These are phyloP conservation scores for Lachnellula occidentalis DNA, from an alignment of 2,329 filamentous ascomycete genomes.

Conservation along the genomic window DNA sequence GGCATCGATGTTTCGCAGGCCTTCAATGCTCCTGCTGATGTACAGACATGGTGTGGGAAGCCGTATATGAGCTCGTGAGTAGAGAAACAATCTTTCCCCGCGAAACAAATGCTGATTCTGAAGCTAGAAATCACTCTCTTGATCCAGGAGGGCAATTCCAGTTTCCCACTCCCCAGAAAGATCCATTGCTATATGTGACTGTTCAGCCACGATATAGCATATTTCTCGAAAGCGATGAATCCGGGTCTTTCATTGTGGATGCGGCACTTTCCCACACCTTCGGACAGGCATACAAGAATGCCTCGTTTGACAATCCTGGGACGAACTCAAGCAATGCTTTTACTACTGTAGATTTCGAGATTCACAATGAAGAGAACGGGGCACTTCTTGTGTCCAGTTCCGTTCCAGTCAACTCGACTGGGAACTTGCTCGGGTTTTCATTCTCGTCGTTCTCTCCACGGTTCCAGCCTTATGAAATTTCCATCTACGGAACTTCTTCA, in stretches of 20 bases:
- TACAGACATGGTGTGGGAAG: constrained; percentile 38
- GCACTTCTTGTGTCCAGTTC: constrained; percentile 24
- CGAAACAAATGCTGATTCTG: constrained; percentile 6
- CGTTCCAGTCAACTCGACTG: constrained; percentile 34
- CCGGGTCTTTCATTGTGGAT: constrained; percentile 38
- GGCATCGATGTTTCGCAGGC: not conserved
- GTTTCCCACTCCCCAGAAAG: constrained; percentile 34
- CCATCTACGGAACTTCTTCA: constrained; percentile 29
- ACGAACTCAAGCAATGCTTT: constrained; percentile 14
- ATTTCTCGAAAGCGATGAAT: constrained; percentile 38
- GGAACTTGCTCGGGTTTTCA: constrained; percentile 33
- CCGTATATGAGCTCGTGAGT: constrained; percentile 38
- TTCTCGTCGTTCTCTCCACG: constrained; percentile 29
- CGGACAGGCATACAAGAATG: constrained; percentile 31
- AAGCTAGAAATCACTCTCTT: constrained; percentile 38
- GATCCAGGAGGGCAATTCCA: constrained; percentile 43
- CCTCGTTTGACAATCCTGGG: constrained; percentile 14
- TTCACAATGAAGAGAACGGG: constrained; percentile 28
- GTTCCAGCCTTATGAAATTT: constrained; percentile 34
- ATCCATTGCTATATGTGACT: constrained; percentile 38
- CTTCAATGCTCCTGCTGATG: constrained; percentile 22
- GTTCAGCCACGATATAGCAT: constrained; percentile 43
- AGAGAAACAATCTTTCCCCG: not conserved
- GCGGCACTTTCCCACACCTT: constrained; percentile 35
- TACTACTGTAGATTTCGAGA: constrained; percentile 19